Base-by-base conservation (phyloP, 2,329 filamentous ascomycete species). In the Pseudogymnoascus sp. region DNA sequence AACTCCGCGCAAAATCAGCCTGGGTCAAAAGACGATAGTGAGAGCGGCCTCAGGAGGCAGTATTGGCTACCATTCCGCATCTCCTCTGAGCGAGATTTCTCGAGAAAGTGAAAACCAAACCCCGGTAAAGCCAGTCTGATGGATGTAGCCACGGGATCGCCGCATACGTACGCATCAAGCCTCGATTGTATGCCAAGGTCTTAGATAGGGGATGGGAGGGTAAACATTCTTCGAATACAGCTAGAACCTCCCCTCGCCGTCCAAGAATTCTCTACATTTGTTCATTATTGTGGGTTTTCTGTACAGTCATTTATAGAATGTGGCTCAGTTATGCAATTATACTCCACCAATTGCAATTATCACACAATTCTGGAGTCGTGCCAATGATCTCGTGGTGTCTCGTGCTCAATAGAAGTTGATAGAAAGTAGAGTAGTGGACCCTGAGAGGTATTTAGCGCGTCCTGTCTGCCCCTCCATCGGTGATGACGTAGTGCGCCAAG, bases 401-500 rank as follows among this genome's bases (percentile, higher is more conserved):
- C 48, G 29, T 55, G 48, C 48, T 55, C 48, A 7, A 55, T 55
- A 15, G 48, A 55, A 55, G 48, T 33, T 55, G 48, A 55, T 33
- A 33, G 48, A 55, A 55, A 33, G 29, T 18, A 55, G 48, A 55
- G 48, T 55, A 55, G 48, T 55, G 48, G 48, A 55, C 48, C 48
- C 48, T 55, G 48, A 4, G 48, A 29, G 48, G 48, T 33, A 33
- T 18, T 45, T 55, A 35, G 48, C 48, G 29, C 8, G 48, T 33
- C 48, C 48, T 33, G 48, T 33, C 29, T 33, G 48, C 48, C 48
- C 48, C 48, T 55, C 45, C 10, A 25, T 55, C 29, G 35, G 21
- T 55, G 3, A 55, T 55, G 48, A 55, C 48, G 48, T 55, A 55
- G 29, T 55, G 48, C 48, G 48, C 48, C 48, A 55, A 55, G 48